These are phyloP conservation scores for Fusarium dimerum DNA, from an alignment of 2,329 filamentous ascomycete genomes.

Conservation along the genomic window DNA sequence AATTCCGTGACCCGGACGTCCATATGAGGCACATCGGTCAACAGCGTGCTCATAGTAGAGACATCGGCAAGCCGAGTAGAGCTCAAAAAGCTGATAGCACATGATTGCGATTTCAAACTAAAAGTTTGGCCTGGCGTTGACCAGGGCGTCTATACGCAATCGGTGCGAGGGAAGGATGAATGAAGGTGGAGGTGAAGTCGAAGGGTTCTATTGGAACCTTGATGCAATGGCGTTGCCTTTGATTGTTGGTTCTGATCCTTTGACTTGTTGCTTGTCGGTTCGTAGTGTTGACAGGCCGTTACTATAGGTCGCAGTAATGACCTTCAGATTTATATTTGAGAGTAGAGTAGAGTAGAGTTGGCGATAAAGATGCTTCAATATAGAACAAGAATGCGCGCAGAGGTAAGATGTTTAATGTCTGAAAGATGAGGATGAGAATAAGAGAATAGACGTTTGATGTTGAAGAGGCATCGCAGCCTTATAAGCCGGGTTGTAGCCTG, in stretches of 20 bases:
- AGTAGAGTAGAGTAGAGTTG: not conserved
- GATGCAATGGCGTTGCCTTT: too few relatives aligned
- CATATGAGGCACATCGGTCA: slow-evolving; percentile 77
- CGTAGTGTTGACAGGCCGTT: not conserved
- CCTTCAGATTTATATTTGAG: not conserved
- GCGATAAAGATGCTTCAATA: not conserved
- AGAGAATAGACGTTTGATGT: slow-evolving; percentile 32
- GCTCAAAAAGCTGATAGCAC: slow-evolving; percentile 86
- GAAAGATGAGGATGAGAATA: slow-evolving; percentile 25
- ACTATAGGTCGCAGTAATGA: not conserved
- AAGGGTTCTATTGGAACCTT: too few relatives aligned
- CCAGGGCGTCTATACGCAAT: slow-evolving; percentile 7
- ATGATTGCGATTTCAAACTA: slow-evolving; percentile 49
- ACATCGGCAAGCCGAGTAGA: slow-evolving; percentile 84
- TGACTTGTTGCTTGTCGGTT: not conserved
- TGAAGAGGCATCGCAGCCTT: slow-evolving; percentile 55
- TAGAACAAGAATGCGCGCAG: slow-evolving; percentile 3
- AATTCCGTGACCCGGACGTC: slow-evolving; percentile 69
- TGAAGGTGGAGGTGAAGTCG: too few relatives aligned
- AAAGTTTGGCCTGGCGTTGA: slow-evolving; percentile 18
- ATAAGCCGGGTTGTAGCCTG: slow-evolving; percentile 43
- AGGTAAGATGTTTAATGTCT: slow-evolving; percentile 14
- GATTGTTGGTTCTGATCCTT: not conserved
- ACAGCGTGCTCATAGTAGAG: slow-evolving; percentile 86
- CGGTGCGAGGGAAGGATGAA: not conserved